Evolutionary conservation across 2,329 filamentous ascomycete species (phyloP), one percentile per base, ranked within the genome.

Genomic region (Plectosphaerella plurivora): DNA sequence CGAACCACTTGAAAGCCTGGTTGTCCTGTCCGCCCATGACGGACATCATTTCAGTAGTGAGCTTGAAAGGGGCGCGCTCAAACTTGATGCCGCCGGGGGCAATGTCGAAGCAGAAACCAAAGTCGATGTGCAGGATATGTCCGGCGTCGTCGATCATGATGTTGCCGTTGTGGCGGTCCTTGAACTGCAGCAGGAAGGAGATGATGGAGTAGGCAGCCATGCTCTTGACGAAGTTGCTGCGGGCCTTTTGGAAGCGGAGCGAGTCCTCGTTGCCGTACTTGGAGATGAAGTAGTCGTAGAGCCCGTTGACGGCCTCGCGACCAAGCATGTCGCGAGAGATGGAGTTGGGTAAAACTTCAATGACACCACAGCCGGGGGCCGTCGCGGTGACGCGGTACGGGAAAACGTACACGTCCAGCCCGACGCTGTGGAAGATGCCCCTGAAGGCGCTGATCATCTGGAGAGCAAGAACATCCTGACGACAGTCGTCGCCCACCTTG

Each of bases 181-280:
- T 99, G 85, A 99, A 97, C 65, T 99, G 95, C 37, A 99, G 76
- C 14, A 99, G 78, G 73, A 96, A 99, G 0, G 91, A 95, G 59
- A 99, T 97, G 63, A 99, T 87, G 16, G 89, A 95, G 75, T 99
- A 99, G 12, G 94, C 95, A 0, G 95, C 94, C 94, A 99, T 97
- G 66, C 88, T 94, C 76, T 99, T 99, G 71, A 99, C 92, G 67
- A 99, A 99, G 71, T 97, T 97, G 73, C 83, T 92, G 57, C 94
- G 87, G 11, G 94, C 94, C 68, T 93, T 88, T 71, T 99, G 95
- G 78, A 97, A 99, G 39, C 87, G 86, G 48, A 96, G 87, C 2
- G 90, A 95, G 68, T 97, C 91, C 70, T 97, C 93, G 62, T 94
- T 94, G 59, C 94, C 94, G 67, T 99, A 99, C 69, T 96, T 97